A percentile compares a stretch with the other conserved stretches of the same genome.
These are phyloP conservation scores for Ganoderma multipileum DNA, from an alignment of 1,284 basidiomycete species.

Conservation along the genomic window DNA sequence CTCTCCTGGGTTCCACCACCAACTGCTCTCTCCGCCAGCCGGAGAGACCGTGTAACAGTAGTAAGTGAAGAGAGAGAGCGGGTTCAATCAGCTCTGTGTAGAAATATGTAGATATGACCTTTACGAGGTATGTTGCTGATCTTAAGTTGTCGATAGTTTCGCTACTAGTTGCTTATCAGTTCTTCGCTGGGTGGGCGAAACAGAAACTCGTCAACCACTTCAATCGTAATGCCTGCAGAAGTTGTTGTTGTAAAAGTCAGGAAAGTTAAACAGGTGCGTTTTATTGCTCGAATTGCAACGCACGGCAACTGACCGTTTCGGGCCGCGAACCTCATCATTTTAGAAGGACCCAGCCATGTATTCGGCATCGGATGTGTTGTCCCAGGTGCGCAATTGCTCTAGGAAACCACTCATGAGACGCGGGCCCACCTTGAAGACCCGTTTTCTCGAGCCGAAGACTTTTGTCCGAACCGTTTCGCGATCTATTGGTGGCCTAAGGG, in stretches of 20 bases:
- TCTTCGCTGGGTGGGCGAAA: neutral
- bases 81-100: neutral
- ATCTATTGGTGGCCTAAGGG: neutral
- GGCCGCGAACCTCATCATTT: neutral
- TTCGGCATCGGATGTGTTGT: neutral
- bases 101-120: neutral
- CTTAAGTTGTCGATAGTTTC: neutral
- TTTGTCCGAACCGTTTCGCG: neutral
- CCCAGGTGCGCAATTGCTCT: neutral
- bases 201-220: neutral
- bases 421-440: neutral
- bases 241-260: neutral
- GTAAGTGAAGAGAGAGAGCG: neutral
- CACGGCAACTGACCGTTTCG: neutral
- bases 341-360: neutral
- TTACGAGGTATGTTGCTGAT: neutral
- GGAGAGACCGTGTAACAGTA: neutral
- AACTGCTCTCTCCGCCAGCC: neutral
- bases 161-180: neutral
- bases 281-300: neutral
- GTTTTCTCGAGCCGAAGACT: neutral
- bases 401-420: neutral
- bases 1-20: neutral
- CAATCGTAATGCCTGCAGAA: neutral
- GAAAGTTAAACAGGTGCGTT: neutral